phyloP scores from a whole-genome alignment of 2,329 filamentous ascomycete species.

The Curvularia verruculosa region DNA sequence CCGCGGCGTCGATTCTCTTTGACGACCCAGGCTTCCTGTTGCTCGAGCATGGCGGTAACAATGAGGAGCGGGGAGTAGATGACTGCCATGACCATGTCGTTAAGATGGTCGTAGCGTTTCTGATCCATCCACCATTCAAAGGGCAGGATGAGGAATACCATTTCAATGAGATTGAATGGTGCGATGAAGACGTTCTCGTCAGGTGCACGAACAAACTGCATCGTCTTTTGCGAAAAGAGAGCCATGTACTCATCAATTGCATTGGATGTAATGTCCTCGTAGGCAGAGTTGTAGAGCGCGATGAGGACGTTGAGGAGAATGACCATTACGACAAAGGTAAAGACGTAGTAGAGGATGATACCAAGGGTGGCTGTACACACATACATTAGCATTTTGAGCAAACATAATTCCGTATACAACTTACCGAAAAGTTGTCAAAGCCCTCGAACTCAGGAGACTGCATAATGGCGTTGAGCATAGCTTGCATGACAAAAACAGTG shows the following conservation, averaged over 20 bases:
- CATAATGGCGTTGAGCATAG: conserved; percentile 90
- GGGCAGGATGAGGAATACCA: conserved; percentile 76
- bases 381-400: conserved; percentile 10
- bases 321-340: conserved; percentile 97
- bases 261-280: conserved; percentile 91
- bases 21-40: conserved; percentile 61
- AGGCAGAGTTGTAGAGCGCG: conserved; percentile 94
- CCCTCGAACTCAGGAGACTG: conserved; percentile 87
- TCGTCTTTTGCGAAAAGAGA: conserved; percentile 89
- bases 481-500: conserved; percentile 74
- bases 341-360: conserved; percentile 94
- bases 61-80: conserved; percentile 86
- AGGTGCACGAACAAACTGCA: conserved; percentile 94
- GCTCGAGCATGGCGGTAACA: conserved; percentile 69
- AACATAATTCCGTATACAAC: conserved; percentile 1
- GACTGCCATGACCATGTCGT: conserved; percentile 84
- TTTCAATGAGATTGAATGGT: conserved; percentile 91
- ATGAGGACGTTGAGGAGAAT: conserved; percentile 95
- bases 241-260: conserved; percentile 95
- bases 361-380: conserved; percentile 71
- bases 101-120: conserved; percentile 75
- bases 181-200: conserved; percentile 99
- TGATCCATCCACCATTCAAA: conserved; percentile 96
- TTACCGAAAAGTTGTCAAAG: conserved; percentile 80
- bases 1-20: conserved; percentile 75